These are phyloP conservation scores for Agaricus subrufescens DNA, from an alignment of 768 basidiomycete genomes.

Conservation along the genomic window DNA sequence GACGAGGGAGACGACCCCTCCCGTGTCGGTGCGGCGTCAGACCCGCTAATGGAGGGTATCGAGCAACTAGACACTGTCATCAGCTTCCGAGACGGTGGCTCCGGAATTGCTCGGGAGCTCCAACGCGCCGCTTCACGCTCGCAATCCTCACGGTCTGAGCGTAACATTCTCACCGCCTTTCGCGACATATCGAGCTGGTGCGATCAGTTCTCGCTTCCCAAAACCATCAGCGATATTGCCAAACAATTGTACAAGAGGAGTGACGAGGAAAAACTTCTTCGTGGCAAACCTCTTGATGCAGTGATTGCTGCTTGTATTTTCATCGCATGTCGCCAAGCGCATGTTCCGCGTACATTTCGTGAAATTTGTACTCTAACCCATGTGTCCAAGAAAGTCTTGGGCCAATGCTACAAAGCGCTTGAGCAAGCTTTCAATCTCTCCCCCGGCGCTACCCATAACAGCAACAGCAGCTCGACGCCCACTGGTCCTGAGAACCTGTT, in stretches of 20 bases:
- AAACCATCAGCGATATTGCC: constrained; percentile 91
- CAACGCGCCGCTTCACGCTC: constrained; percentile 88
- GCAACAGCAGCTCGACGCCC: constrained; percentile 37
- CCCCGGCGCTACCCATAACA: constrained; percentile 61
- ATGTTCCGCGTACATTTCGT: constrained; percentile 93
- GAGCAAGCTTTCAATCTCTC: constrained; percentile 86
- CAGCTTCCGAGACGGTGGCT: constrained; percentile 92
- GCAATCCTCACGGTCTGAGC: constrained; percentile 74
- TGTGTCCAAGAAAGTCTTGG: constrained; percentile 91
- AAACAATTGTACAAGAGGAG: constrained; percentile 97
- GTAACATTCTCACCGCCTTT: constrained; percentile 84
- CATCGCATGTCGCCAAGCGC: constrained; percentile 92
- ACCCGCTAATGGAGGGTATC: constrained; percentile 90
- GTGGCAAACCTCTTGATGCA: constrained; percentile 88
- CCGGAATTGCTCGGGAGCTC: constrained; percentile 86
- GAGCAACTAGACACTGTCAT: constrained; percentile 95
- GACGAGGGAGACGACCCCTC: constrained; percentile 99
- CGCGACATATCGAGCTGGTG: constrained; percentile 91
- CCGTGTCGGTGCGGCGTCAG: constrained; percentile 95
- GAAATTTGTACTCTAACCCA: constrained; percentile 93
- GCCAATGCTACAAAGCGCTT: constrained; percentile 88
- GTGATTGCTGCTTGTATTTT: constrained; percentile 98
- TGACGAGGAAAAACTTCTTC: constrained; percentile 90
- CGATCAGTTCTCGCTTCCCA: constrained; percentile 91
- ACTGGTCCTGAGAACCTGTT: constrained; percentile 82